These are phyloP conservation scores for Chlorella sp. DNA, from an alignment of 139 green algal species.

Conservation along the genomic window DNA sequence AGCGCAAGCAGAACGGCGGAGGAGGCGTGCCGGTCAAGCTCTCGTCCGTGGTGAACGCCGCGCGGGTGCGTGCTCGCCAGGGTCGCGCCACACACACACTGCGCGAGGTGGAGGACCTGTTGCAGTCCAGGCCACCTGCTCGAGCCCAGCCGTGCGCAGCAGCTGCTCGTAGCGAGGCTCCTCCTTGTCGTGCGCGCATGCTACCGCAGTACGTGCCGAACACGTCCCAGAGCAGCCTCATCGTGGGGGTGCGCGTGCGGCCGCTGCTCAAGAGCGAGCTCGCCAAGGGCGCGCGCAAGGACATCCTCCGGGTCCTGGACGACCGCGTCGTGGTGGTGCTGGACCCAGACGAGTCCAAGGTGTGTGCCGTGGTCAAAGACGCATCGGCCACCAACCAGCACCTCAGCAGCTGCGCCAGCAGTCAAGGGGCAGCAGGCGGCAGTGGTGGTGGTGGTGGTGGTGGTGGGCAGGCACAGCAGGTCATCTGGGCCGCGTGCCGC, in stretches of 20 bases:
- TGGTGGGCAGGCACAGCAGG: not conserved
- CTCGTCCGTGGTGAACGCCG: constrained; percentile 19
- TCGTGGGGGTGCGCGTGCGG: constrained; percentile 54
- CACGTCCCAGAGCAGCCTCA: constrained; percentile 31
- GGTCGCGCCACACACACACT: too few species aligned
- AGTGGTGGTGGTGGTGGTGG: not conserved
- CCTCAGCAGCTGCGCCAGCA: too few species aligned
- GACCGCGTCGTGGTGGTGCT: constrained; percentile 57
- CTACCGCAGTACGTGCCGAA: constrained; percentile 30
- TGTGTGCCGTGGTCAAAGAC: too few species aligned
- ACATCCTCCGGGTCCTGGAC: constrained; percentile 63
- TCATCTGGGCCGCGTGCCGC: not conserved
- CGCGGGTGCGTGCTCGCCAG: constrained; percentile 10
- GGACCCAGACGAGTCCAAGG: constrained; percentile 73
- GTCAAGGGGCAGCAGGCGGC: not conserved
- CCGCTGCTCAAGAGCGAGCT: constrained; percentile 47
- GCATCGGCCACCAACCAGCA: too few species aligned
- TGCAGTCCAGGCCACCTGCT: too few species aligned
- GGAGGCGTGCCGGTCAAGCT: constrained; percentile 22
- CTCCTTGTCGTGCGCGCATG: too few species aligned
- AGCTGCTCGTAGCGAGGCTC: too few species aligned
- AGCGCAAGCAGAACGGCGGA: not conserved
- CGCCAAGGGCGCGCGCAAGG: constrained; percentile 12
- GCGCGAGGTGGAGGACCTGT: too few species aligned
- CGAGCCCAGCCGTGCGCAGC: too few species aligned